Evolutionary conservation across 1,139 yeast genomes (phyloP), one percentile per base, ranked within the genome.

Genomic region (Taphrina populina): DNA sequence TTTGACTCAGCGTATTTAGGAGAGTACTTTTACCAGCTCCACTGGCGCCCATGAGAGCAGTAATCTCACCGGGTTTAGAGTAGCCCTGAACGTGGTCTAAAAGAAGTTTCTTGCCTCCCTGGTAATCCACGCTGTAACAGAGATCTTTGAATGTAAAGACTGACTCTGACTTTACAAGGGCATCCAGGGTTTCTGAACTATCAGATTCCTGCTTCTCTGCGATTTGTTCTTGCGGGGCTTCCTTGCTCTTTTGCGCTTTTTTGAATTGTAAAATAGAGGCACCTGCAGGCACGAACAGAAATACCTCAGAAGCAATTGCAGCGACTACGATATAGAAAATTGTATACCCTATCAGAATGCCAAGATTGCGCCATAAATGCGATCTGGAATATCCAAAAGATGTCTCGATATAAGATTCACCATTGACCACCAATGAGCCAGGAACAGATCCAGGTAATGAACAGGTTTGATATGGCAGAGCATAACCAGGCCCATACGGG

Each of bases 11-110:
- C 60, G 85, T 84, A 70, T 84, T 88, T 59, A 85, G 73, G 46
- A 81, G 67, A 0, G 94, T 84, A 13, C 94, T 85, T 67, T 84
- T 84, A 73, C 94, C 94, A 52, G 94, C 94, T 71, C 95, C 95
- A 29, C 92, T 82, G 19, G 88, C 84, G 63, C 92, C 92, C 90
- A 84, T 83, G 41, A 84, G 71, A 5, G 88, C 88, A 39, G 87
- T 82, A 62, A 83, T 70, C 27, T 45, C 46, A 39, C 84, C 83
- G 10, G 90, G 90, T 66, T 82, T 81, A 43, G 84, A 92, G 66
- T 74, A 82, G 44, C 86, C 87, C 62, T 79, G 80, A 36, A 82
- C 77, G 62, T 76, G 72, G 58, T 78, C 75, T 61, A 82, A 70
- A 53, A 79, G 68, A 63, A 71, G 71, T 65, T 76, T 69, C 15